phyloP scores from a whole-genome alignment of 306 rosid species.

The Sesbania bispinosa region DNA sequence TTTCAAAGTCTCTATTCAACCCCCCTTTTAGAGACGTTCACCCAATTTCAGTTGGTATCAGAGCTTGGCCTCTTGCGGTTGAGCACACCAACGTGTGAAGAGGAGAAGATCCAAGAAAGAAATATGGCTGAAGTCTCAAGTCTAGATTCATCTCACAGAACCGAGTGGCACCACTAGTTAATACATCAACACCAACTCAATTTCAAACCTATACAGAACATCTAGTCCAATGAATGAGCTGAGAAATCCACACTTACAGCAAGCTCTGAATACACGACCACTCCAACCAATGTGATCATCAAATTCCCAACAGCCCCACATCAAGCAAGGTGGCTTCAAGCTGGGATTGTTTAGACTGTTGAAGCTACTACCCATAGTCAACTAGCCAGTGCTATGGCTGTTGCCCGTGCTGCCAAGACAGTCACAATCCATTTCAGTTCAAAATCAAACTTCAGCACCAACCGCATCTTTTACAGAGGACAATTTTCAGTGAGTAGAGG shows the following conservation, averaged over 20 bases:
- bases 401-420: constrained; percentile 40
- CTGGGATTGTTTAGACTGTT: constrained; percentile 23
- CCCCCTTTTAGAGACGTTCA: no score
- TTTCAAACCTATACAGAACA: constrained; percentile 27
- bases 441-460: constrained; percentile 30
- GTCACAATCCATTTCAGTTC: constrained; percentile 32
- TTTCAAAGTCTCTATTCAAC: no score
- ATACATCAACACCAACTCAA: constrained; percentile 32
- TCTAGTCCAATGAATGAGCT: constrained; percentile 14
- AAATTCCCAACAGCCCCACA: constrained; percentile 22
- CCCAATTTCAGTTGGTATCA: no score
- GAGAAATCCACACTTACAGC: constrained; percentile 64
- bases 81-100: no score
- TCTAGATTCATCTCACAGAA: no score
- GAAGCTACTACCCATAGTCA: constrained; percentile 25
- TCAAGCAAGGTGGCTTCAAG: constrained; percentile 41
- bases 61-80: no score
- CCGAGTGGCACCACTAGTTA: constrained; percentile 36
- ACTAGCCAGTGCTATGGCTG: constrained; percentile 29
- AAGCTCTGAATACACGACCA: constrained; percentile 38
- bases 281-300: constrained; percentile 27
- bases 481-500: constrained; percentile 32
- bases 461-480: no score
- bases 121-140: no score
- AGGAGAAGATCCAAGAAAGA: no score